These are phyloP conservation scores for Penicillium sumatraense DNA, from an alignment of 2,329 filamentous ascomycete genomes.

Conservation along the genomic window DNA sequence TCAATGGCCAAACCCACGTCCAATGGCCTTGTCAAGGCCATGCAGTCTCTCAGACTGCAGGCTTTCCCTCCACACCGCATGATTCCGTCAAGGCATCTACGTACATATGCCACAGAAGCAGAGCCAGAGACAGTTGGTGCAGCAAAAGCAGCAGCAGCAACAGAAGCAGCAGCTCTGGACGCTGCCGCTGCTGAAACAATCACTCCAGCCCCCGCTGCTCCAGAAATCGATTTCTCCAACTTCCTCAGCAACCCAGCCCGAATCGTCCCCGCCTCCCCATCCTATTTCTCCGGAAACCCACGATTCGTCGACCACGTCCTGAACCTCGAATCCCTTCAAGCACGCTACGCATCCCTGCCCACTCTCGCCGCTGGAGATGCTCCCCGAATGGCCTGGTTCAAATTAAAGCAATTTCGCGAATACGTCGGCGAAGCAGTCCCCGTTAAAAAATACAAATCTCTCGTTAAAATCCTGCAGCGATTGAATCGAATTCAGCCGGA, in stretches of 20 bases:
- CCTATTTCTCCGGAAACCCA: conserved; percentile 91
- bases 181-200: too few relatives aligned
- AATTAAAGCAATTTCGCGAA: conserved; percentile 74
- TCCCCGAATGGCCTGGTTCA: conserved; percentile 79
- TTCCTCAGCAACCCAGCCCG: conserved; percentile 61
- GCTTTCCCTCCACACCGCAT: conserved; percentile 33
- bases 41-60: conserved; percentile 38
- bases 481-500: conserved; percentile 84
- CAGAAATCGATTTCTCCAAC: conserved; percentile 39
- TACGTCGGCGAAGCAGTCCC: conserved; percentile 73
- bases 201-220: conserved; percentile 31
- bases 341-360: conserved; percentile 75
- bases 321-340: conserved; percentile 70
- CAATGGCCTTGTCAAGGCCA: conserved; percentile 39
- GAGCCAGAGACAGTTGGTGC: not conserved
- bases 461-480: conserved; percentile 75
- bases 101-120: conserved; percentile 35
- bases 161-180: too few relatives aligned
- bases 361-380: conserved; percentile 67
- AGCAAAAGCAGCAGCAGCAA: too few relatives aligned
- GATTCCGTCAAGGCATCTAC: conserved; percentile 23
- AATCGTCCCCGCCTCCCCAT: conserved; percentile 79
- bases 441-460: conserved; percentile 75
- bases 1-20: conserved; percentile 45
- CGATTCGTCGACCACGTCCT: conserved; percentile 85